Conservation (phyloP, 2,329 filamentous ascomycete species). For the Biscogniauxia sp. region DNA sequence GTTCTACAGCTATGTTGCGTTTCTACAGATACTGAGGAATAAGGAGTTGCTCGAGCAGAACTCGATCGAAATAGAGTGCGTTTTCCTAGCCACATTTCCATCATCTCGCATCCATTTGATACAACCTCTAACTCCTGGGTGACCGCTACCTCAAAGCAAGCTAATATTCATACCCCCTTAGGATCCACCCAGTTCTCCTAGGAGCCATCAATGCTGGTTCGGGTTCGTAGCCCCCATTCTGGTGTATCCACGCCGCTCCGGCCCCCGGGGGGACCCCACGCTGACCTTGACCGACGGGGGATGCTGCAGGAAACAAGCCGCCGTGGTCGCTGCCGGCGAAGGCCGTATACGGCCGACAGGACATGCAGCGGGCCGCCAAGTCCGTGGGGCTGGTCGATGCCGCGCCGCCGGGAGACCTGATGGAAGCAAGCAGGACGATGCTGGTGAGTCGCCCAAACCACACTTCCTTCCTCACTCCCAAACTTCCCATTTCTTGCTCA, state of each 20-base stretch:
- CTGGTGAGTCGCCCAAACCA: conserved; percentile 29
- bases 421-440: conserved; percentile 42
- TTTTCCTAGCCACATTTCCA: neutral
- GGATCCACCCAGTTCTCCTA: conserved; percentile 70
- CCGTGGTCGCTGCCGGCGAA: conserved; percentile 72
- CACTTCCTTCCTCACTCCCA: neutral
- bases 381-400: conserved; percentile 38
- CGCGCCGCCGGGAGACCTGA: conserved; percentile 42
- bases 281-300: no score
- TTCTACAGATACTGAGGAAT: conserved; percentile 58
- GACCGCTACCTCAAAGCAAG: neutral
- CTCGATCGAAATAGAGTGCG: conserved; percentile 65
- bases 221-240: conserved; percentile 38
- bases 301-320: conserved; percentile 63
- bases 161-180: conserved; percentile 30
- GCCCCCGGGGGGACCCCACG: no score
- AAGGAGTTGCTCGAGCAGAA: conserved; percentile 53
- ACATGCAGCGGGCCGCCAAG: conserved; percentile 39
- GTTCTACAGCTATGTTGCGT: conserved; percentile 55
- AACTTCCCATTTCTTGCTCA: neutral
- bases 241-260: neutral
- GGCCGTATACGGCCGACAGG: conserved; percentile 51
- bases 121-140: neutral
- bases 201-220: conserved; percentile 62
- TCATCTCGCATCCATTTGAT: neutral